Conservation (phyloP, 2,329 filamentous ascomycete genomes). For the Colletotrichum simmondsii region DNA sequence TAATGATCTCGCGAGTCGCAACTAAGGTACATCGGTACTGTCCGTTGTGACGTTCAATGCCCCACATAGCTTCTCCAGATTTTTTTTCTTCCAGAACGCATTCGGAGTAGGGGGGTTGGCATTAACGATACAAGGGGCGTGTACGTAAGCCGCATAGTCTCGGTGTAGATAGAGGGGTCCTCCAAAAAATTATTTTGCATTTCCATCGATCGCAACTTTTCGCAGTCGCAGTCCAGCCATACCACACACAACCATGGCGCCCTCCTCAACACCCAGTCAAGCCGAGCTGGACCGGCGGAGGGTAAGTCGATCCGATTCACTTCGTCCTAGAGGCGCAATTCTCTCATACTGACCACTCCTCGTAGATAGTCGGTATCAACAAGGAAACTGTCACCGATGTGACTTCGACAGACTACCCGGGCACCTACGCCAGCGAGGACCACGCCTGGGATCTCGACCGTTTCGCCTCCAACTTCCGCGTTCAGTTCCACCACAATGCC, state of each 20-base stretch:
- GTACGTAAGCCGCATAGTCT: slow-evolving; percentile 28
- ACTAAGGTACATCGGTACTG: too few species aligned
- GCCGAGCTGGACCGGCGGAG: slow-evolving; percentile 72
- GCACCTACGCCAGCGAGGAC: slow-evolving; percentile 90
- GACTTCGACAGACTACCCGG: slow-evolving; percentile 90
- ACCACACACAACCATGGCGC: slow-evolving; percentile 51
- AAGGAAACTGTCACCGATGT: slow-evolving; percentile 91
- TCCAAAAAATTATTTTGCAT: slow-evolving; percentile 36
- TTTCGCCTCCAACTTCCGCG: slow-evolving; percentile 76
- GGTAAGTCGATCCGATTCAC: slow-evolving; percentile 51
- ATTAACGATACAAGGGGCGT: slow-evolving; percentile 9
- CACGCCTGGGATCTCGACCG: slow-evolving; percentile 80
- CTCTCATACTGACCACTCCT: slow-evolving; percentile 16
- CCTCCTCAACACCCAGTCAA: slow-evolving; percentile 56
- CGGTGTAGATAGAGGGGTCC: slow-evolving; percentile 35
- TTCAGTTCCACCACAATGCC: slow-evolving; percentile 88
- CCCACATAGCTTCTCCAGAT: not conserved
- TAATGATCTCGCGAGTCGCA: not conserved
- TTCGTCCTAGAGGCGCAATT: not conserved
- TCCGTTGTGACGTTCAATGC: not conserved
- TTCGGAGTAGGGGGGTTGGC: slow-evolving; percentile 3
- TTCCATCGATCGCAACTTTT: slow-evolving; percentile 29
- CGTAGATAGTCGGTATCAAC: slow-evolving; percentile 85
- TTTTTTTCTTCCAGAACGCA: slow-evolving; percentile 8
- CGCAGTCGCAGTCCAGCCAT: slow-evolving; percentile 22